Conservation (phyloP, 495 filamentous ascomycete genomes). For the Hypoxylon intermedium region DNA sequence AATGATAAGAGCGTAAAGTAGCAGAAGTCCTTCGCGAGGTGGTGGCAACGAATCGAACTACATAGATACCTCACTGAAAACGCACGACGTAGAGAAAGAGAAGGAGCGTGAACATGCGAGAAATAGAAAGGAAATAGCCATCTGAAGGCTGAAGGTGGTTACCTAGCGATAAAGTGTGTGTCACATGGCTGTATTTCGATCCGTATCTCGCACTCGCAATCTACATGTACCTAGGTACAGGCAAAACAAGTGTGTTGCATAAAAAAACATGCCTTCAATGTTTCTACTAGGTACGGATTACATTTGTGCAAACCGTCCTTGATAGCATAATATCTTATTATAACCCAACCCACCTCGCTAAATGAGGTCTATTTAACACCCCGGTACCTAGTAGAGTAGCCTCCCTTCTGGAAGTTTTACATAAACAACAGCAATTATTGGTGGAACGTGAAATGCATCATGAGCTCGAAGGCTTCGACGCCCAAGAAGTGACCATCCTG, state of each 20-base stretch:
- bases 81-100: conserved; percentile 19
- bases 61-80: neutral
- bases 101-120: conserved; percentile 11
- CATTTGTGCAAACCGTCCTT: too few species aligned
- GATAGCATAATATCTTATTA: too few species aligned
- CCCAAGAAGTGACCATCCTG: too few species aligned
- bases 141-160: neutral
- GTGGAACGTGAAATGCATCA: too few species aligned
- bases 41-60: conserved; percentile 25
- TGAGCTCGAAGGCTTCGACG: too few species aligned
- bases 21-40: neutral
- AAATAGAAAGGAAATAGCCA: conserved; percentile 13
- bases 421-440: too few species aligned
- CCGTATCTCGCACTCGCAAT: neutral
- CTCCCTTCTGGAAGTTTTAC: too few species aligned
- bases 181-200: conserved; percentile 36
- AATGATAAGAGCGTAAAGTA: neutral
- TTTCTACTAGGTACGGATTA: too few species aligned
- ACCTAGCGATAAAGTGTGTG: conserved; percentile 5
- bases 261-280: neutral
- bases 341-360: too few species aligned
- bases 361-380: too few species aligned
- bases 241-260: too few species aligned
- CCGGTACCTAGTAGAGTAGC: too few species aligned
- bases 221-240: neutral